A percentile compares a stretch with the other conserved stretches of the same genome.
Evolutionary conservation across 2,329 filamentous ascomycete genomes (phyloP).

Genomic region (Penicillium sp.): DNA sequence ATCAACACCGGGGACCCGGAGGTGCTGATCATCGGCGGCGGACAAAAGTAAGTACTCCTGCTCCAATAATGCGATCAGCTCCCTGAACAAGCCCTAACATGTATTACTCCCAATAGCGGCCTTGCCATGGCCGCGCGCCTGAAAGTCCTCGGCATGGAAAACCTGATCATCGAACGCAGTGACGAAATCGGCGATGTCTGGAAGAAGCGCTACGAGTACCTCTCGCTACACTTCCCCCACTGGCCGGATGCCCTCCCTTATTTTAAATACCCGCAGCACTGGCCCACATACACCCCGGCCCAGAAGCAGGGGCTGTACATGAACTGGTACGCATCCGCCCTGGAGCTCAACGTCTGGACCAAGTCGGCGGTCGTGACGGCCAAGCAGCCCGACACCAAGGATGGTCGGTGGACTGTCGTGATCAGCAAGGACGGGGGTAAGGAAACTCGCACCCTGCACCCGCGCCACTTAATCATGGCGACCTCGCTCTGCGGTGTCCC

Average conservation of each 20-base stretch:
- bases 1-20: conserved; percentile 32
- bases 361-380: conserved; percentile 29
- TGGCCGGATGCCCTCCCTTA: conserved; percentile 38
- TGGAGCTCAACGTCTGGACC: conserved; percentile 35
- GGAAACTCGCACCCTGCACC: conserved; percentile 30
- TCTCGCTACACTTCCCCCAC: conserved; percentile 38
- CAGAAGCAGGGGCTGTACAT: conserved; percentile 36
- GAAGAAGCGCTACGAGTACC: conserved; percentile 39
- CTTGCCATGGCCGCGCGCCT: conserved; percentile 32
- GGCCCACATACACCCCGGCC: conserved; percentile 39
- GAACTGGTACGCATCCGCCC: conserved; percentile 34
- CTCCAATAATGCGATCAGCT: not conserved
- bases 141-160: conserved; percentile 33
- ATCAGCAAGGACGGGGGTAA: conserved; percentile 27
- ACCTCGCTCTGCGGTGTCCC: conserved; percentile 32
- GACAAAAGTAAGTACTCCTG: conserved; percentile 21
- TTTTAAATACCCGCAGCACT: conserved; percentile 37
- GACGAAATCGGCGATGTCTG: conserved; percentile 36
- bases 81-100: not conserved
- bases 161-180: conserved; percentile 36
- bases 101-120: conserved; percentile 21
- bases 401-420: conserved; percentile 27
- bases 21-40: conserved; percentile 32
- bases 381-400: conserved; percentile 22
- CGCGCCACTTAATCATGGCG: conserved; percentile 32